Conservation (phyloP, 2,329 filamentous ascomycete genomes). For the Mycogone perniciosa region DNA sequence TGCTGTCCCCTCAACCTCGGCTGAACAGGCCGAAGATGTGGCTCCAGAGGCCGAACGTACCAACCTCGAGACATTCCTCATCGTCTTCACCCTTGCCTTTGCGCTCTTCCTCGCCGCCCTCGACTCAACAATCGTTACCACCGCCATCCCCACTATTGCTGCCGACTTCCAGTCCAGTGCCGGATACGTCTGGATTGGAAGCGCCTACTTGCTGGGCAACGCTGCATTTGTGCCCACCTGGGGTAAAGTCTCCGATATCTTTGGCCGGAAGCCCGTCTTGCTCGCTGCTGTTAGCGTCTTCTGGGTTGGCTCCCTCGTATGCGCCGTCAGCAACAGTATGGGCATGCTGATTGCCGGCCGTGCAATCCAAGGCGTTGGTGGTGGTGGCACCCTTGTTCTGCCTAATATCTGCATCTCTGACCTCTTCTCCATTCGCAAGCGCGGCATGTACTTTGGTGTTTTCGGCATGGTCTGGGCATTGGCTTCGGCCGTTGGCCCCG, state of each 20-base stretch:
- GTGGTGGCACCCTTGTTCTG: constrained; percentile 52
- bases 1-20: too few relatives aligned
- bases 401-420: constrained; percentile 55
- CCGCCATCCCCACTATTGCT: constrained; percentile 60
- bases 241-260: constrained; percentile 57
- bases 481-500: constrained; percentile 57
- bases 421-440: constrained; percentile 45
- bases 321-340: constrained; percentile 44
- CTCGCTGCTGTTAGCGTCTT: constrained; percentile 45
- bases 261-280: constrained; percentile 50
- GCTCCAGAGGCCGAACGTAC: constrained; percentile 31
- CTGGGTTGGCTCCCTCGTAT: constrained; percentile 48
- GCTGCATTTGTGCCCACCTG: constrained; percentile 62
- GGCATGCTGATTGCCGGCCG: constrained; percentile 48
- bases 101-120: constrained; percentile 49
- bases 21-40: too few relatives aligned
- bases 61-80: constrained; percentile 31
- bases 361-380: constrained; percentile 51
- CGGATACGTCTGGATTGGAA: constrained; percentile 74
- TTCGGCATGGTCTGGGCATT: constrained; percentile 57
- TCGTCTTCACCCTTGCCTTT: constrained; percentile 36
- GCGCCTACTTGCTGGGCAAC: constrained; percentile 65
- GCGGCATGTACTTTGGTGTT: constrained; percentile 47
- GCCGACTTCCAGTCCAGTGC: constrained; percentile 56
- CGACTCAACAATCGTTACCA: constrained; percentile 58